Evolutionary conservation across 2,329 filamentous ascomycete genomes (phyloP).

Genomic region (Aspergillus latus): DNA sequence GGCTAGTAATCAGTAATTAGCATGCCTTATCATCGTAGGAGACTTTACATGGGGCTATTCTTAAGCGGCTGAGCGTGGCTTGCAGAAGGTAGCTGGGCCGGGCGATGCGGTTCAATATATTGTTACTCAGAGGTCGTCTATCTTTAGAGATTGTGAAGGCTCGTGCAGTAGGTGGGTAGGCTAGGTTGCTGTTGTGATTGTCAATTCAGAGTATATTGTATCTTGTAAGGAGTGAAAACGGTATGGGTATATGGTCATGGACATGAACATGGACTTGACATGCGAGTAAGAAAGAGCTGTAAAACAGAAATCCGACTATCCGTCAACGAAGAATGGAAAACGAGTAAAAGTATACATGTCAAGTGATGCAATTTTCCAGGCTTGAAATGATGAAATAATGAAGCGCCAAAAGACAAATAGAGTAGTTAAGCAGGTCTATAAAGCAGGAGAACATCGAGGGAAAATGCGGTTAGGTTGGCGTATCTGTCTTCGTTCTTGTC

Average conservation of each 20-base stretch:
- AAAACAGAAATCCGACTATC: conserved; percentile 1
- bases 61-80: not conserved
- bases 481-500: not conserved
- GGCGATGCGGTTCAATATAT: no score
- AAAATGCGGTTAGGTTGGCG: conserved; percentile 3
- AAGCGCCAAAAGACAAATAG: not conserved
- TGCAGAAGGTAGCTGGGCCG: no score
- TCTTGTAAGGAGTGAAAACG: not conserved
- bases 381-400: not conserved
- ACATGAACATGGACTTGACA: not conserved
- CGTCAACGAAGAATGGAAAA: not conserved
- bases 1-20: not conserved
- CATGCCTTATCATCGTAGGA: no score
- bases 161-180: not conserved
- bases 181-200: not conserved
- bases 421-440: not conserved
- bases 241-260: not conserved
- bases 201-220: no score
- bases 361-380: not conserved
- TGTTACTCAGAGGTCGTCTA: no score
- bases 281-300: not conserved
- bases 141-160: no score
- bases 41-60: not conserved
- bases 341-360: not conserved
- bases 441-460: not conserved